Percentiles rank a stretch among this genome's conserved stretches.
These are phyloP conservation scores for Helminthosporium solani DNA, from an alignment of 2,329 filamentous ascomycete genomes.

Conservation along the genomic window DNA sequence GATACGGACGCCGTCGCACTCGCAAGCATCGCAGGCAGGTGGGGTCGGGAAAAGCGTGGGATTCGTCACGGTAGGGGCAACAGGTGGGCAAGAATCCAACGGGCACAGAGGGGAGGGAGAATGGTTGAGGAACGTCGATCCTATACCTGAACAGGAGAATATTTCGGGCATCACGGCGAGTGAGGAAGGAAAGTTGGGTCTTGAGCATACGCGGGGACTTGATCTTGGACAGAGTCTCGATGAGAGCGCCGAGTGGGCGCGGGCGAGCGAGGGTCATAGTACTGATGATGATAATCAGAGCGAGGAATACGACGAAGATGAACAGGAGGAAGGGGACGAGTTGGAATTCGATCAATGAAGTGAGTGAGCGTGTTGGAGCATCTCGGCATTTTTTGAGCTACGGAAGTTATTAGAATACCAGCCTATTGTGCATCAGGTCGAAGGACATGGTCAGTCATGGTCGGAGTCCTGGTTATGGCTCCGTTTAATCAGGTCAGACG, in stretches of 20 bases:
- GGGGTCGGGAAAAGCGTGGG: slow-evolving; percentile 26
- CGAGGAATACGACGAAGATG: slow-evolving; percentile 41
- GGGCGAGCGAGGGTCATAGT: slow-evolving; percentile 28
- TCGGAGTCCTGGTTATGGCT: too few relatives aligned
- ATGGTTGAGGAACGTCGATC: slow-evolving; percentile 31
- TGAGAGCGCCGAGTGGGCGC: slow-evolving; percentile 42
- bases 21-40: slow-evolving; percentile 10
- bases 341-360: slow-evolving; percentile 19
- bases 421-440: too few relatives aligned
- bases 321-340: slow-evolving; percentile 32
- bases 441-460: too few relatives aligned
- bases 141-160: slow-evolving; percentile 31
- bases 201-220: slow-evolving; percentile 24
- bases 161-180: slow-evolving; percentile 5
- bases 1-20: slow-evolving; percentile 11
- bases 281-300: slow-evolving; percentile 38
- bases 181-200: slow-evolving; percentile 10
- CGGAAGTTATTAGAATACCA: too few relatives aligned
- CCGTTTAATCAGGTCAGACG: too few relatives aligned
- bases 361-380: not conserved
- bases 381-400: too few relatives aligned
- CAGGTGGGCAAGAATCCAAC: slow-evolving; percentile 8
- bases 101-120: slow-evolving; percentile 14
- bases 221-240: slow-evolving; percentile 31
- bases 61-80: slow-evolving; percentile 29